These are phyloP conservation scores for Hyphopichia homilentoma DNA, from an alignment of 805 yeast genomes.

Conservation along the genomic window DNA sequence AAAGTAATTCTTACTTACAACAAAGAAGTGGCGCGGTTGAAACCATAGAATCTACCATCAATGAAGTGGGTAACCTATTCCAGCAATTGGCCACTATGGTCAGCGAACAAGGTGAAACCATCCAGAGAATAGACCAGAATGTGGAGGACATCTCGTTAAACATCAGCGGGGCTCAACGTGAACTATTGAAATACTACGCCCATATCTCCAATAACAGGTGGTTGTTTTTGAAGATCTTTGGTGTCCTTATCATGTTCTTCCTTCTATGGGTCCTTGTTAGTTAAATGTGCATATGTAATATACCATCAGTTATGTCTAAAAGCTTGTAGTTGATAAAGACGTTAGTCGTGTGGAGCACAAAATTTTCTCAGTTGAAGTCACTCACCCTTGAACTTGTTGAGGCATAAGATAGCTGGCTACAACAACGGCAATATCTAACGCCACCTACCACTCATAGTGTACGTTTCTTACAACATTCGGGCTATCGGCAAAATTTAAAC, in stretches of 20 bases:
- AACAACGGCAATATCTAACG: too few relatives aligned
- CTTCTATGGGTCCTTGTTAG: constrained; percentile 76
- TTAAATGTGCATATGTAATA: constrained; percentile 21
- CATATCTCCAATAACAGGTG: constrained; percentile 86
- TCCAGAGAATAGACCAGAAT: constrained; percentile 91
- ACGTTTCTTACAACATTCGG: too few relatives aligned
- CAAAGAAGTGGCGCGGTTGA: constrained; percentile 90
- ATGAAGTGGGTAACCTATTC: constrained; percentile 92
- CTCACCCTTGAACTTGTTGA: too few relatives aligned
- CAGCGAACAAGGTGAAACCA: constrained; percentile 93
- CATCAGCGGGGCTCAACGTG: constrained; percentile 92
- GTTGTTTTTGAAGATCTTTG: constrained; percentile 87
- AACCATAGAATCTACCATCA: constrained; percentile 93
- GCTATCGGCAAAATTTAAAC: too few relatives aligned
- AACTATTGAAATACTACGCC: constrained; percentile 83
- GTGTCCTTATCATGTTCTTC: constrained; percentile 74
- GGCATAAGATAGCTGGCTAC: too few relatives aligned
- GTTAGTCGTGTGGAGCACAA: too few relatives aligned
- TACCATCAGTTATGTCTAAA: too few relatives aligned
- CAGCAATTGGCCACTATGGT: constrained; percentile 97
- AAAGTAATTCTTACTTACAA: constrained; percentile 67
- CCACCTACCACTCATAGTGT: too few relatives aligned
- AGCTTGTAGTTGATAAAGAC: too few relatives aligned
- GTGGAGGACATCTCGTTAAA: constrained; percentile 91
- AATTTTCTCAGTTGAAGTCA: too few relatives aligned